Evolutionary conservation across 2,329 filamentous ascomycete genomes (phyloP).

Genomic region (Xylaria sp.): DNA sequence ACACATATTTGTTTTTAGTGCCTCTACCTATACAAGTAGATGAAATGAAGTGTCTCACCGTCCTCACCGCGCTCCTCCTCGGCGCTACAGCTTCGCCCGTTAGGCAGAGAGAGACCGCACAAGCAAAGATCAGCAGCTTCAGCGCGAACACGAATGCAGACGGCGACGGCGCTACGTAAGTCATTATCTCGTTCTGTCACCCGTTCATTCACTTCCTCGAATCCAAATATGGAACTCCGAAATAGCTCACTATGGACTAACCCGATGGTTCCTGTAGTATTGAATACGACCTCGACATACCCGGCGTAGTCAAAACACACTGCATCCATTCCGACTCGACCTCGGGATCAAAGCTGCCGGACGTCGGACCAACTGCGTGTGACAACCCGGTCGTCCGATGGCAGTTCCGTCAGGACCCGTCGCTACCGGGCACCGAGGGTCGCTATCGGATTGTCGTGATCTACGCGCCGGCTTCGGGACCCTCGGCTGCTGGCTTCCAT

Average conservation of each 20-base stretch:
- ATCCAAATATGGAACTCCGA: too few species aligned
- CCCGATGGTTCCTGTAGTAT: conserved; percentile 33
- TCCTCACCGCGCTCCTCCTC: conserved; percentile 41
- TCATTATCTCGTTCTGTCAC: background rate
- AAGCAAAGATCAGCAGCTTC: conserved; percentile 41
- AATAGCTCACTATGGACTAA: background rate
- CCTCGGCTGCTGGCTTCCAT: conserved; percentile 39
- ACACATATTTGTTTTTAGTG: background rate
- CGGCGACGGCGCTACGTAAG: conserved; percentile 44
- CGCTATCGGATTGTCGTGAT: conserved; percentile 44
- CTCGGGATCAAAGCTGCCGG: conserved; percentile 39
- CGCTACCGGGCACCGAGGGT: conserved; percentile 40
- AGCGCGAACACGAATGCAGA: conserved; percentile 37
- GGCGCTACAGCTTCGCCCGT: conserved; percentile 39
- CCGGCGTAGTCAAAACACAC: conserved; percentile 29
- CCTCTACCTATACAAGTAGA: background rate
- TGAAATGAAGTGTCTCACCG: conserved; percentile 41
- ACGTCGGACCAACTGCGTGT: conserved; percentile 38
- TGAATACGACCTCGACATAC: conserved; percentile 39
- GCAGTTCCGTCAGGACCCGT: conserved; percentile 46
- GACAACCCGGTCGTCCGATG: conserved; percentile 41
- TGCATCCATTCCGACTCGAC: conserved; percentile 42
- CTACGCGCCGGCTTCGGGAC: conserved; percentile 35
- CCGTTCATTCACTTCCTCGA: too few species aligned
- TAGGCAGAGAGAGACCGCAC: conserved; percentile 30